A percentile compares a stretch with the other conserved stretches of the same genome.
phyloP scores from a whole-genome alignment of 352 stramenopile species.

The Phytophthora citricola region DNA sequence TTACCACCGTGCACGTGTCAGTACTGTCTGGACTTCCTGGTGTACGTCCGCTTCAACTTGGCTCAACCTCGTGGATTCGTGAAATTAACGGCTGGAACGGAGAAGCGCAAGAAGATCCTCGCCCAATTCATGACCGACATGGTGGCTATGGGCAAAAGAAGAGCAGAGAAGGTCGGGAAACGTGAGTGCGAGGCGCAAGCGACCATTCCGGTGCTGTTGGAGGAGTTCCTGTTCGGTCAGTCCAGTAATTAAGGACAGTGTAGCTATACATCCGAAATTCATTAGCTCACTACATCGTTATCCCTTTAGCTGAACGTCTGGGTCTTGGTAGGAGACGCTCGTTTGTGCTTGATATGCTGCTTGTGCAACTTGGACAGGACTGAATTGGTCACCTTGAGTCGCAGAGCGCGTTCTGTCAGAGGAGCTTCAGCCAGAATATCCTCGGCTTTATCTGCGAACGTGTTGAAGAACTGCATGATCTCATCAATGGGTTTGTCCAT shows the following conservation, averaged over 20 bases:
- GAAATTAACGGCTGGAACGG: constrained; percentile 33
- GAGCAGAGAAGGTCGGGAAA: constrained; percentile 16
- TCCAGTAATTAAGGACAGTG: not conserved
- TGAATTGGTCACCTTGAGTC: constrained; percentile 82
- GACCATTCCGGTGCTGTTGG: constrained; percentile 40
- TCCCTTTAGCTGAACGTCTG: constrained; percentile 15
- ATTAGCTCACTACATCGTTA: constrained; percentile 9
- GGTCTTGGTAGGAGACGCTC: constrained; percentile 40
- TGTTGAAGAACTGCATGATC: constrained; percentile 91
- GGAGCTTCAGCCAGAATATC: constrained; percentile 59
- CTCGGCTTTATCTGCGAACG: constrained; percentile 64
- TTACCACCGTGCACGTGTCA: constrained; percentile 45
- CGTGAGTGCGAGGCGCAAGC: constrained; percentile 38
- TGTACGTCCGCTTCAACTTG: constrained; percentile 52
- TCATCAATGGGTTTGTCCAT: constrained; percentile 77
- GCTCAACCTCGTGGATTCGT: constrained; percentile 41
- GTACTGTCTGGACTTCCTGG: constrained; percentile 56
- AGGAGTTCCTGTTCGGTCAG: constrained; percentile 36
- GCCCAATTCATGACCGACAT: constrained; percentile 46
- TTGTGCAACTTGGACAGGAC: constrained; percentile 79
- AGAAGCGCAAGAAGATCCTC: constrained; percentile 52
- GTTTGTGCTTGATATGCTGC: constrained; percentile 67
- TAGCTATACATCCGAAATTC: constrained; percentile 21
- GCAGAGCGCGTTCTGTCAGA: constrained; percentile 57
- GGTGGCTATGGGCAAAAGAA: constrained; percentile 35